Evolutionary conservation across 2,329 filamentous ascomycete species (phyloP).

Genomic region (Trichoderma brevicompactum): DNA sequence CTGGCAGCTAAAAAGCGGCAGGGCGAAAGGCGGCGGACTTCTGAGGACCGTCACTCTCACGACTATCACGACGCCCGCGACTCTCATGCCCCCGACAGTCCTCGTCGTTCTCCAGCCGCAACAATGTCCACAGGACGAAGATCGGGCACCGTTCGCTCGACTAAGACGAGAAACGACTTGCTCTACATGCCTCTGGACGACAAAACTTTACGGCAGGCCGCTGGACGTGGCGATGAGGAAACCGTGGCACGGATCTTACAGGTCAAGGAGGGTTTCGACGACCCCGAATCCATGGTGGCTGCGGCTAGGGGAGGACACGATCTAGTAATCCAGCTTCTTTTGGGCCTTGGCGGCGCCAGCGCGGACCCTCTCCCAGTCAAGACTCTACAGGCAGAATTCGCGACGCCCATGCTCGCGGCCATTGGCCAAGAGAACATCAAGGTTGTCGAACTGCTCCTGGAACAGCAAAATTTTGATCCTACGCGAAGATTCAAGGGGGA

Average conservation of each 20-base stretch:
- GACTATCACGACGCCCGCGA: conserved; percentile 54
- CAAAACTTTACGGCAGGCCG: conserved; percentile 63
- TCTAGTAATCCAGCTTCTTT: conserved; percentile 77
- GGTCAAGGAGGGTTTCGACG: conserved; percentile 65
- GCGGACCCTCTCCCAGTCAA: conserved; percentile 70
- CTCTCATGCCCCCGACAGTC: conserved; percentile 62
- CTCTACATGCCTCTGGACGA: conserved; percentile 67
- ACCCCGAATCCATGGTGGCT: conserved; percentile 86
- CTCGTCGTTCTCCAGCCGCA: conserved; percentile 59
- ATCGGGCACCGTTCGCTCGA: conserved; percentile 60
- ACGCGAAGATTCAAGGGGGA: conserved; percentile 75
- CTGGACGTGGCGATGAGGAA: conserved; percentile 64
- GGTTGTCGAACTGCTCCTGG: conserved; percentile 78
- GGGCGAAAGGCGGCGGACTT: conserved; percentile 58
- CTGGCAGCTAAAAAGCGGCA: conserved; percentile 62
- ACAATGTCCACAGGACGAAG: conserved; percentile 50
- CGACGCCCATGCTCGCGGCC: conserved; percentile 91
- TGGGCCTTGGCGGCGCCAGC: conserved; percentile 68
- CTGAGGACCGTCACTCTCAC: conserved; percentile 59
- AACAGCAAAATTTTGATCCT: conserved; percentile 80
- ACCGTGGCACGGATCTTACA: conserved; percentile 65
- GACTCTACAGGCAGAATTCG: conserved; percentile 67
- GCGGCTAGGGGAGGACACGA: conserved; percentile 92
- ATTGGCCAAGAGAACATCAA: conserved; percentile 88
- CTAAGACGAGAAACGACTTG: conserved; percentile 67